These are phyloP conservation scores for Colletotrichum sp. DNA, from an alignment of 2,329 filamentous ascomycete genomes.

Conservation along the genomic window DNA sequence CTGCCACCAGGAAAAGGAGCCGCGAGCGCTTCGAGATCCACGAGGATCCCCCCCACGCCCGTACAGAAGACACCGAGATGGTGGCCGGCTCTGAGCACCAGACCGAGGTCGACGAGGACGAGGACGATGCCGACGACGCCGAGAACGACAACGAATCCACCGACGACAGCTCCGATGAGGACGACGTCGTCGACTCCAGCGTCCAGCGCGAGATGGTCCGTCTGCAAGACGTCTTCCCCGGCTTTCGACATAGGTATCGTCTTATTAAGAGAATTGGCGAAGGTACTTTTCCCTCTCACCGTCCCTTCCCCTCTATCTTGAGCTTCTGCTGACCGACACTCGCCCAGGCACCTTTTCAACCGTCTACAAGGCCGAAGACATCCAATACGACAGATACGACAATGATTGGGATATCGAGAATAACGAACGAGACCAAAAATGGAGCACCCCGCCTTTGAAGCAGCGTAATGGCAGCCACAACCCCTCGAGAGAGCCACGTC, in stretches of 20 bases:
- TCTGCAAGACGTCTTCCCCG: conserved; percentile 81
- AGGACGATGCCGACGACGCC: conserved; percentile 40
- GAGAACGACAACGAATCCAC: conserved; percentile 43
- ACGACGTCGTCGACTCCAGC: conserved; percentile 66
- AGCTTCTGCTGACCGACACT: conserved; percentile 13
- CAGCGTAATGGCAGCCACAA: conserved; percentile 42
- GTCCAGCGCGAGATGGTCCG: conserved; percentile 88
- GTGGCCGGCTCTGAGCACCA: conserved; percentile 47
- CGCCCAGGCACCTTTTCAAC: conserved; percentile 90
- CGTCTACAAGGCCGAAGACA: conserved; percentile 97
- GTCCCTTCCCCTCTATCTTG: conserved; percentile 11
- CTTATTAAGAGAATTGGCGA: conserved; percentile 97
- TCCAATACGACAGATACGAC: conserved; percentile 80
- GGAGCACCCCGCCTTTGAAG: conserved; percentile 72
- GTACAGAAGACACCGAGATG: conserved; percentile 55
- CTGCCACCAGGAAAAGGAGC: conserved; percentile 24
- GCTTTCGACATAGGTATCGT: conserved; percentile 83
- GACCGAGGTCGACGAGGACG: conserved; percentile 41
- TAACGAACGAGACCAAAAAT: conserved; percentile 62
- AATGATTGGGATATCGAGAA: conserved; percentile 85
- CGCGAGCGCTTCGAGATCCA: conserved; percentile 52
- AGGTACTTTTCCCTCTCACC: conserved; percentile 58
- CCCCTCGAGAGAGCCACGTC: conserved; percentile 22
- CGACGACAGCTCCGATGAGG: conserved; percentile 58
- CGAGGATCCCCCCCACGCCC: conserved; percentile 45